Base-by-base conservation (phyloP, 176 grass and related monocot species). In the Eremochloa ophiuroides region DNA sequence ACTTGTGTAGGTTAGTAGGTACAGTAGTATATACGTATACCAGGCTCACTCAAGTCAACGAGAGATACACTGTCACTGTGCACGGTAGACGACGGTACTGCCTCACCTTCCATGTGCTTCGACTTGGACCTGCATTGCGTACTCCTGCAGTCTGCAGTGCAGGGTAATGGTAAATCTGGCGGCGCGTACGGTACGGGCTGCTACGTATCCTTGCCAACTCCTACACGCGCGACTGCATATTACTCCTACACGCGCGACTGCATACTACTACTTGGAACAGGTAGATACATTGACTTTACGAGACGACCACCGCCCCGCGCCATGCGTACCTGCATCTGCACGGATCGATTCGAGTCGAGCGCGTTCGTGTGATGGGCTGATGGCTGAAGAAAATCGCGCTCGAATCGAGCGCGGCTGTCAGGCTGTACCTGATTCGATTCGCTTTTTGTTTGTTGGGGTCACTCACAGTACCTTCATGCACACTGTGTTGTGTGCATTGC, bases 251-350 rank as follows among this genome's bases (percentile, higher is more conserved):
- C 23, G 10, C 56, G 22, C 22, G 23, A 60, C 56, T 30, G 60
- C 42, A 63, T 13, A 33, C n/a, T n/a, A n/a, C n/a, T n/a, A n/a
- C n/a, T n/a, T n/a, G n/a, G 29, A 50, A 75, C 81, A 83, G 71
- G 81, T 75, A 22, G 71, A 74, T 53, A 15, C 25, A 29, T 75
- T 55, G 81, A 75, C 71, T 58, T 23, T 23, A 2, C 2, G 55
- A 26, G 22, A 25, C 8, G 12, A 0, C 13, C 13, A n/a, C n/a
- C 13, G 3, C 33, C 22, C 12, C 59, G 26, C n/a, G 20, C 38
- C 66, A 38, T 42, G 6, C 62, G n/a, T 14, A 25, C 40, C 41
- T 44, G 25, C 58, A 69, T 20, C 20, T 2, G 4, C n/a, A n/a
- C n/a, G 5, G 15, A 16, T 7, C 33, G 33, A 33, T 50, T n/a